Evolutionary conservation across 768 basidiomycete species (phyloP), one percentile per base, ranked within the genome.

Genomic region (Amanita pallidorosea): DNA sequence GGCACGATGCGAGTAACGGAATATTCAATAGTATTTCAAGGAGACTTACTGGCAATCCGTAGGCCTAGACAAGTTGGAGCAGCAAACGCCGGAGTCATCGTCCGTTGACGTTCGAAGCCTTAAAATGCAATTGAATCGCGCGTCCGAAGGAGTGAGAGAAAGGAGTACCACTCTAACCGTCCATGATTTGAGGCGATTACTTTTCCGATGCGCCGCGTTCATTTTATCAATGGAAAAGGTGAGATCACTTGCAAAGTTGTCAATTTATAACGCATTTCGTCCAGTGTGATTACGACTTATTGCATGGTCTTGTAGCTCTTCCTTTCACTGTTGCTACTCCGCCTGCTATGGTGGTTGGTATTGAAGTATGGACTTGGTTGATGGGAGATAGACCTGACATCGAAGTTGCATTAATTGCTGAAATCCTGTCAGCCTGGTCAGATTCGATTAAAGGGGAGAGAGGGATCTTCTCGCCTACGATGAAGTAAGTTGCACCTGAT

Each of bases 331-430:
- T 88, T 2, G 90, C 90, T 55, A 93, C 88, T 1, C 90, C 93
- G 1, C 71, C 88, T 4, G 81, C 92, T 1, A 80, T 97, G 51
- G 77, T 88, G 13, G 80, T 88, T 2, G 94, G 90, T 0, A 83
- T 93, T 38, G 93, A 98, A 61, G 85, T 86, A 8, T 98, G 96
- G 96, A 91, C 87, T 3, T 97, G 94, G 94, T 76, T 96, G 0
- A 85, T 96, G 47, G 81, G 88, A 12, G 88, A 95, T 62, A 80
- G 88, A 53, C 83, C 88, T 0, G 76, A 77, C 43, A 71, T 86
- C 9, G 94, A 97, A 65, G 79, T 93, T 44, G 80, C 83, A 2
- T 65, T 97, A 17, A 85, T 97, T 75, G 71, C 80, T 4, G 93
- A 97, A 59, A 78, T 98, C 45, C 69, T 89, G 42, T 79, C 88